These are phyloP conservation scores for Aplosporella prunicola DNA, from an alignment of 2,329 filamentous ascomycete genomes.

Conservation along the genomic window DNA sequence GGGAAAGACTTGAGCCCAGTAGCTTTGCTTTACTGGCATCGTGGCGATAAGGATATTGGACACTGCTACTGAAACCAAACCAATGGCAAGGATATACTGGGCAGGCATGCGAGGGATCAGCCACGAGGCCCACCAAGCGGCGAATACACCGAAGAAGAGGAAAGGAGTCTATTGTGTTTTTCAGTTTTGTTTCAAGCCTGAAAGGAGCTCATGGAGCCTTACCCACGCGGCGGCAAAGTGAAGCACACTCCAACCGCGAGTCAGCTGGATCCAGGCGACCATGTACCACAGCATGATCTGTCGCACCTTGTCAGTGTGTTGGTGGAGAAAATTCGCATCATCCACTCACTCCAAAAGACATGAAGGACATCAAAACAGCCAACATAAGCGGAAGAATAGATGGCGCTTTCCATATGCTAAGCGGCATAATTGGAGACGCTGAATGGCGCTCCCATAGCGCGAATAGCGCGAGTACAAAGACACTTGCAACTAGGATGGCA, in stretches of 20 bases:
- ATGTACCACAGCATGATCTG: constrained; percentile 41
- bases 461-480: constrained; percentile 26
- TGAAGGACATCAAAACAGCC: constrained; percentile 38
- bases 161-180: too few relatives aligned
- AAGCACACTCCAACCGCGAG: constrained; percentile 35
- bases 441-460: constrained; percentile 35
- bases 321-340: too few relatives aligned
- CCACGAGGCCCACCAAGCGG: constrained; percentile 20
- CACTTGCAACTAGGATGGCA: constrained; percentile 28
- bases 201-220: too few relatives aligned
- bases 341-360: constrained; percentile 33
- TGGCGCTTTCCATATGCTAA: constrained; percentile 37
- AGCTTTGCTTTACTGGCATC: constrained; percentile 11
- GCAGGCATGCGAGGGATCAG: constrained; percentile 11
- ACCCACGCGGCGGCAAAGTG: constrained; percentile 29
- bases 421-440: constrained; percentile 36
- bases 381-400: constrained; percentile 36
- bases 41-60: constrained; percentile 11
- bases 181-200: too few relatives aligned
- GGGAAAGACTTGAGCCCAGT: constrained; percentile 13
- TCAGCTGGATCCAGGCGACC: constrained; percentile 35
- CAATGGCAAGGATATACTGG: constrained; percentile 12
- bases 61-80: constrained; percentile 11
- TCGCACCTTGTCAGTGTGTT: not conserved
- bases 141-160: constrained; percentile 29